A percentile compares a stretch with the other conserved stretches of the same genome.
These are phyloP conservation scores for Cercophora sp. DNA, from an alignment of 495 filamentous ascomycete genomes.

Conservation along the genomic window DNA sequence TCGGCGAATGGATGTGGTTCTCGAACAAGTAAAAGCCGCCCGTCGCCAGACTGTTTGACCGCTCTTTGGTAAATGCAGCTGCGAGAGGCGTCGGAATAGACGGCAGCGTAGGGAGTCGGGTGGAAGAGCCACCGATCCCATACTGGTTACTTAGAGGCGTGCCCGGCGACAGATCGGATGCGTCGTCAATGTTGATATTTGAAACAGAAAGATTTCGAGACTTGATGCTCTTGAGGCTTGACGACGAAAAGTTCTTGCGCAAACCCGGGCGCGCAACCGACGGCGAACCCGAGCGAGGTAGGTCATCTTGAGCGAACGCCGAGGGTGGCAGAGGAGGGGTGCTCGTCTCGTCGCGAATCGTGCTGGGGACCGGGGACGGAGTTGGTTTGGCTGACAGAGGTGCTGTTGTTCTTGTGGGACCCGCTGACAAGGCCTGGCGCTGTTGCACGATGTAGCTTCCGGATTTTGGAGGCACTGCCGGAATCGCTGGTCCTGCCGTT, in stretches of 20 bases:
- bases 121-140: slow-evolving; percentile 41
- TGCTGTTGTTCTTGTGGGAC: slow-evolving; percentile 25
- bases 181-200: slow-evolving; percentile 62
- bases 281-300: slow-evolving; percentile 37
- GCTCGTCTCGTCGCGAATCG: slow-evolving; percentile 18
- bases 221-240: slow-evolving; percentile 66
- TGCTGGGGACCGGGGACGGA: slow-evolving; percentile 29
- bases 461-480: slow-evolving; percentile 34
- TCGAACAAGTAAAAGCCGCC: slow-evolving; percentile 82
- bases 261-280: slow-evolving; percentile 47
- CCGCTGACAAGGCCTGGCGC: slow-evolving; percentile 41
- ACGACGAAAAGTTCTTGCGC: slow-evolving; percentile 75
- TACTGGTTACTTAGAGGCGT: slow-evolving; percentile 69
- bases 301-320: slow-evolving; percentile 28
- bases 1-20: slow-evolving; percentile 72
- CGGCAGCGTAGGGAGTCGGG: slow-evolving; percentile 48
- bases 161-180: slow-evolving; percentile 61
- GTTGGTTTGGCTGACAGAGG: slow-evolving; percentile 28
- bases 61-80: slow-evolving; percentile 48
- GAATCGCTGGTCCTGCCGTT: slow-evolving; percentile 37
- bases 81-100: slow-evolving; percentile 67
- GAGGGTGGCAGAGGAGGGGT: slow-evolving; percentile 27
- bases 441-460: slow-evolving; percentile 42
- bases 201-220: slow-evolving; percentile 73
- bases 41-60: slow-evolving; percentile 47